A percentile compares a stretch with the other conserved stretches of the same genome.
Evolutionary conservation across 2,329 filamentous ascomycete species (phyloP).

Genomic region (Hypoxylon sp.): DNA sequence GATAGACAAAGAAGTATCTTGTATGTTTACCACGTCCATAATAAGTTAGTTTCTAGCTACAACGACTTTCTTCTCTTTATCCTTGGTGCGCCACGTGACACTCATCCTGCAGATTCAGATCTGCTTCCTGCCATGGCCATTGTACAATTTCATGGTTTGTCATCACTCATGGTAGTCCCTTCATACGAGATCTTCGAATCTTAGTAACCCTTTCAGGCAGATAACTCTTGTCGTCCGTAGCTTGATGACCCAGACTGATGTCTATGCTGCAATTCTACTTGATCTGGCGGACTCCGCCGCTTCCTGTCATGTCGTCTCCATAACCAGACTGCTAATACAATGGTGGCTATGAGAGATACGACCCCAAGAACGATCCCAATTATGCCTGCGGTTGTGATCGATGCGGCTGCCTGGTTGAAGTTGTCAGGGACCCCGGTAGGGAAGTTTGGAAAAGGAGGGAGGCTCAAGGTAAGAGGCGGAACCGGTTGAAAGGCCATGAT

Average conservation of each 20-base stretch:
- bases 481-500: neutral
- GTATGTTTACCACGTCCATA: no score
- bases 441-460: neutral
- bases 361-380: constrained; percentile 34
- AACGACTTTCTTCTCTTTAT: no score
- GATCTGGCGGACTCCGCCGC: constrained; percentile 12
- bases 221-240: neutral
- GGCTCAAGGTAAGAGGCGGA: neutral
- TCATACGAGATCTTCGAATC: constrained; percentile 25
- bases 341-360: constrained; percentile 2
- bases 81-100: no score
- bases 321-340: constrained; percentile 4
- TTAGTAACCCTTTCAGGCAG: neutral
- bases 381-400: constrained; percentile 36
- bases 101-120: constrained; percentile 10
- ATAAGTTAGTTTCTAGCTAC: no score
- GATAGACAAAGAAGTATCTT: no score
- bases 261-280: constrained; percentile 10
- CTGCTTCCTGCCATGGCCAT: constrained; percentile 2
- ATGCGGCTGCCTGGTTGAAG: constrained; percentile 14
- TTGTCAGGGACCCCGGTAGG: constrained; percentile 5
- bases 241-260: neutral
- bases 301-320: constrained; percentile 23
- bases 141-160: constrained; percentile 15
- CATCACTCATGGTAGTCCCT: constrained; percentile 10